Conservation (phyloP, 2,329 filamentous ascomycete genomes). For the Phaeosphaeriaceae sp. region DNA sequence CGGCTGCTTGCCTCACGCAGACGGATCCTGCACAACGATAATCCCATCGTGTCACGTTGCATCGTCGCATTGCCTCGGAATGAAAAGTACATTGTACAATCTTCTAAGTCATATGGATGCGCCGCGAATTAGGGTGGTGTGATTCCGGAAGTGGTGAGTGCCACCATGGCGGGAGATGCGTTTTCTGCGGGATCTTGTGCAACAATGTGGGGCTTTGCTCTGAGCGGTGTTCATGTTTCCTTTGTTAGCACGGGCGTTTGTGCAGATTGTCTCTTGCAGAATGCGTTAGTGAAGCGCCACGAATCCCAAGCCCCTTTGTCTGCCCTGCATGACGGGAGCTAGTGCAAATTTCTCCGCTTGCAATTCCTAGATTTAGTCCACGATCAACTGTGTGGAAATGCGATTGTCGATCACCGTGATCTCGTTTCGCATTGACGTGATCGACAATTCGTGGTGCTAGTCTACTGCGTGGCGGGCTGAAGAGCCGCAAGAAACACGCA, state of each 20-base stretch:
- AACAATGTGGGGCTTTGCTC: not conserved
- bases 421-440: constrained; percentile 1
- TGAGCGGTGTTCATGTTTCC: not conserved
- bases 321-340: constrained; percentile 2
- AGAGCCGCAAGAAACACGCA: not conserved
- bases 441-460: not conserved
- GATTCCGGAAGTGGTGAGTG: not conserved
- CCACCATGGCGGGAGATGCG: not conserved
- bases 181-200: constrained; percentile 1
- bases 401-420: not conserved
- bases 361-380: not conserved
- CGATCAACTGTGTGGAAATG: not conserved
- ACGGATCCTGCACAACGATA: constrained; percentile 1
- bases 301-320: not conserved
- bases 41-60: constrained; percentile 7
- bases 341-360: not conserved
- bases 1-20: constrained; percentile 1
- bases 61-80: not conserved
- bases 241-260: not conserved
- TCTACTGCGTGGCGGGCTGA: not conserved
- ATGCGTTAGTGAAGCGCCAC: not conserved
- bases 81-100: not conserved
- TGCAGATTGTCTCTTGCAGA: not conserved
- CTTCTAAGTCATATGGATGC: not conserved
- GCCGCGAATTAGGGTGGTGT: not conserved